Evolutionary conservation across 2,329 filamentous ascomycete genomes (phyloP).

Genomic region (Pseudogymnoascus sp.): DNA sequence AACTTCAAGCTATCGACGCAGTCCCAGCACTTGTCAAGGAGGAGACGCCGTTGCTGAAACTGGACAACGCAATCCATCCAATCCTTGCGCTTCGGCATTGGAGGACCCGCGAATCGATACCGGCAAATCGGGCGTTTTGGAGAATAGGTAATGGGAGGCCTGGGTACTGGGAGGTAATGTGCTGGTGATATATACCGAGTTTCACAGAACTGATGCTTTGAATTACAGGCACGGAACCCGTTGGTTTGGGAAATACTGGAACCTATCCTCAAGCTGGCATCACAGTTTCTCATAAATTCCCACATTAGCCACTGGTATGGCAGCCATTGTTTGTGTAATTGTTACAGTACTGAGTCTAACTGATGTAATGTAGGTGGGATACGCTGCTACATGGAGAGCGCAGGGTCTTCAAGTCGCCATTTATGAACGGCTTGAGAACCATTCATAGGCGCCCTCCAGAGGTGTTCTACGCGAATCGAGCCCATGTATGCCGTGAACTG

Average conservation of each 20-base stretch:
- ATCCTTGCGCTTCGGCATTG: not conserved
- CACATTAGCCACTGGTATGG: slow-evolving; percentile 8
- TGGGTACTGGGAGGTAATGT: slow-evolving; percentile 1
- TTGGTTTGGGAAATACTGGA: slow-evolving; percentile 7
- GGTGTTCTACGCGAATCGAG: not conserved
- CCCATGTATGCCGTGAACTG: not conserved
- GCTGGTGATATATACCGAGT: not conserved
- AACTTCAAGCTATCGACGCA: not conserved
- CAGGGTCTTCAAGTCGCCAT: not conserved
- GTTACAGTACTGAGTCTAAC: not conserved
- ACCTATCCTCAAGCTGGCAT: slow-evolving; percentile 10
- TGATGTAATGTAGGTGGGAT: not conserved
- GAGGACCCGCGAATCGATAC: not conserved
- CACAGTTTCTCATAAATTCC: slow-evolving; percentile 8
- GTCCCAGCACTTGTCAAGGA: not conserved
- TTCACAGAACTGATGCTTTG: not conserved
- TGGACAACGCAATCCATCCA: not conserved
- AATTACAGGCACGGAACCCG: slow-evolving; percentile 7
- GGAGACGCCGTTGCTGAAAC: not conserved
- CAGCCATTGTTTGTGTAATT: not conserved
- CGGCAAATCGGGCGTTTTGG: not conserved
- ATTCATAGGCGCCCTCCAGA: not conserved
- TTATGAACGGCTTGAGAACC: not conserved
- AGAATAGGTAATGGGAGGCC: slow-evolving; percentile 1
- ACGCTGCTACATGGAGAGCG: not conserved